Evolutionary conservation across 768 basidiomycete species (phyloP).

Genomic region (Lactifluus hygrophoroides): DNA sequence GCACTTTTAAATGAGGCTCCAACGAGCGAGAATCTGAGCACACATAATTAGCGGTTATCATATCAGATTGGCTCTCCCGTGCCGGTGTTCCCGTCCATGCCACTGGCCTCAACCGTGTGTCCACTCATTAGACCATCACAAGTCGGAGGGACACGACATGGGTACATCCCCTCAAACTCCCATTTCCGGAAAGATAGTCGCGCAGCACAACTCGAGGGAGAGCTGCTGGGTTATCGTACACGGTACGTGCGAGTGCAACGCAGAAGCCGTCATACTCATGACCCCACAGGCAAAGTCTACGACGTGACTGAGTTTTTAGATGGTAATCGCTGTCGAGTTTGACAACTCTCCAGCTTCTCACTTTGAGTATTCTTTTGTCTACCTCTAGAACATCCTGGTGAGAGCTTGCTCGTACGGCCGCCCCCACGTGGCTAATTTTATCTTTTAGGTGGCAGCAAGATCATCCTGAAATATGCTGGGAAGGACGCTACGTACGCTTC

Average conservation of each 20-base stretch:
- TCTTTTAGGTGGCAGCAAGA: conserved; percentile 37
- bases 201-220: conserved; percentile 16
- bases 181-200: conserved; percentile 16
- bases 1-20: too few relatives aligned
- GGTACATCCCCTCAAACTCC: not conserved
- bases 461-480: conserved; percentile 49
- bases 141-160: not conserved
- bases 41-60: too few relatives aligned
- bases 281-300: conserved; percentile 32
- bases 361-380: not conserved
- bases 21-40: too few relatives aligned
- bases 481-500: conserved; percentile 38
- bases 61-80: too few relatives aligned
- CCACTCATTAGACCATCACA: not conserved
- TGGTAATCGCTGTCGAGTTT: conserved; percentile 21
- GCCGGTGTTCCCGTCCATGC: too few relatives aligned
- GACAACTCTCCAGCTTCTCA: not conserved
- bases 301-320: conserved; percentile 37
- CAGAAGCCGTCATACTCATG: not conserved
- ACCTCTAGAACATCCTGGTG: conserved; percentile 19
- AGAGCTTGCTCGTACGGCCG: not conserved
- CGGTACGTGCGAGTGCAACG: not conserved
- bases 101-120: too few relatives aligned
- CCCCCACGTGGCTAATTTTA: not conserved
- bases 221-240: conserved; percentile 22